Evolutionary conservation across 306 rosid species (phyloP).

Genomic region (Vachellia collinsii): DNA sequence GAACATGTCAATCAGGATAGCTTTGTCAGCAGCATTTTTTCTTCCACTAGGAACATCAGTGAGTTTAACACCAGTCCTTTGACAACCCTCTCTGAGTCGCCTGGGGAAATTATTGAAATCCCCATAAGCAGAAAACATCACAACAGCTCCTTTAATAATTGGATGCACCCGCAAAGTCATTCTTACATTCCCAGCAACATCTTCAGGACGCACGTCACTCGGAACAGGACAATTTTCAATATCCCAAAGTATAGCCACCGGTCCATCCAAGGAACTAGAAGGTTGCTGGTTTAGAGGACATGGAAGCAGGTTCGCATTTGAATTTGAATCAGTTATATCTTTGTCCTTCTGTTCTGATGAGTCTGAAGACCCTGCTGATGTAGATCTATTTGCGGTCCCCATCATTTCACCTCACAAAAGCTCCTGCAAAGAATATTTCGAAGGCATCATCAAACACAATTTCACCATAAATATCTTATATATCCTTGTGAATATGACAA

Average conservation of each 20-base stretch:
- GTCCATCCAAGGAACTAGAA: constrained; percentile 64
- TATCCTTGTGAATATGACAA: neutral
- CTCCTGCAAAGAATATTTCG: constrained; percentile 47
- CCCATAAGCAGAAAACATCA: constrained; percentile 84
- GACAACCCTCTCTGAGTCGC: constrained; percentile 90
- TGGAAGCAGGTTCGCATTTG: constrained; percentile 52
- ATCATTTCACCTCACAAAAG: constrained; percentile 43
- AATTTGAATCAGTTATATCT: constrained; percentile 54
- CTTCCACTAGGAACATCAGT: constrained; percentile 95
- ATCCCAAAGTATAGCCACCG: constrained; percentile 90
- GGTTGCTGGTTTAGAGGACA: constrained; percentile 57
- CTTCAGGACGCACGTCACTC: constrained; percentile 89
- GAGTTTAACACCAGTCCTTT: constrained; percentile 92
- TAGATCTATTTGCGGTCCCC: constrained; percentile 51
- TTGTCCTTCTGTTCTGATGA: constrained; percentile 58
- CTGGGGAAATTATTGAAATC: constrained; percentile 89
- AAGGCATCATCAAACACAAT: constrained; percentile 33
- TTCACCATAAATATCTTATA: constrained; percentile 13
- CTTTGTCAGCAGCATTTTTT: constrained; percentile 97
- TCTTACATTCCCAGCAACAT: constrained; percentile 92
- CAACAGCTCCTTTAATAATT: constrained; percentile 78
- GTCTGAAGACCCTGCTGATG: constrained; percentile 45
- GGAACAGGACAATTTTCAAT: constrained; percentile 96
- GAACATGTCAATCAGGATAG: constrained; percentile 94
- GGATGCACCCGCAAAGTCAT: constrained; percentile 92